phyloP scores from a whole-genome alignment of 352 stramenopile species.

The Globisporangium uncinulatum region DNA sequence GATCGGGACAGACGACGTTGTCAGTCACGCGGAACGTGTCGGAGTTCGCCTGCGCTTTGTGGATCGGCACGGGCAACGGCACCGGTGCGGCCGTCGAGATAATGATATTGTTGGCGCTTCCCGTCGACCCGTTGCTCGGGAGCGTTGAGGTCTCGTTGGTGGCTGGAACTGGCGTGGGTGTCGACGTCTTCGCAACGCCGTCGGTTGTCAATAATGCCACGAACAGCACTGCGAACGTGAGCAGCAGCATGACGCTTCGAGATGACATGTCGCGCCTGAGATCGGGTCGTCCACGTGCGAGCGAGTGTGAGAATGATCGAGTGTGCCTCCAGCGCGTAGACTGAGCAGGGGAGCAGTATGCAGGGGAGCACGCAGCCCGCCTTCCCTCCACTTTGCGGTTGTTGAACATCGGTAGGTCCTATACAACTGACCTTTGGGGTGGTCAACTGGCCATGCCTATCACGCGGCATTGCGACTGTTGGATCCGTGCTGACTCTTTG shows the following conservation, averaged over 20 bases:
- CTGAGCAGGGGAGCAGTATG: too few species aligned
- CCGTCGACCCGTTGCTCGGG: background rate
- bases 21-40: conserved; percentile 41
- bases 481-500: too few species aligned
- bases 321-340: too few species aligned
- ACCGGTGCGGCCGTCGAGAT: background rate
- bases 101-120: background rate
- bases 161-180: conserved; percentile 1
- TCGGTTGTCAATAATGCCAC: background rate
- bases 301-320: too few species aligned
- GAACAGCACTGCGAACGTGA: background rate
- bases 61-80: conserved; percentile 18
- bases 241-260: background rate
- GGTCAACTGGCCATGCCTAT: too few species aligned
- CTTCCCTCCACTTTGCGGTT: too few species aligned
- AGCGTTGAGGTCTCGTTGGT: background rate
- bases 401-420: too few species aligned
- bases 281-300: too few species aligned
- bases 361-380: too few species aligned
- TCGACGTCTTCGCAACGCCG: background rate
- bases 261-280: too few species aligned
- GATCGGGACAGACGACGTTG: conserved; percentile 34
- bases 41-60: conserved; percentile 25
- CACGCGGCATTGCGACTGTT: too few species aligned
- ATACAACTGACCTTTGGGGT: too few species aligned